Conservation (phyloP, 352 stramenopile species). For the Phytophthora citricola region DNA sequence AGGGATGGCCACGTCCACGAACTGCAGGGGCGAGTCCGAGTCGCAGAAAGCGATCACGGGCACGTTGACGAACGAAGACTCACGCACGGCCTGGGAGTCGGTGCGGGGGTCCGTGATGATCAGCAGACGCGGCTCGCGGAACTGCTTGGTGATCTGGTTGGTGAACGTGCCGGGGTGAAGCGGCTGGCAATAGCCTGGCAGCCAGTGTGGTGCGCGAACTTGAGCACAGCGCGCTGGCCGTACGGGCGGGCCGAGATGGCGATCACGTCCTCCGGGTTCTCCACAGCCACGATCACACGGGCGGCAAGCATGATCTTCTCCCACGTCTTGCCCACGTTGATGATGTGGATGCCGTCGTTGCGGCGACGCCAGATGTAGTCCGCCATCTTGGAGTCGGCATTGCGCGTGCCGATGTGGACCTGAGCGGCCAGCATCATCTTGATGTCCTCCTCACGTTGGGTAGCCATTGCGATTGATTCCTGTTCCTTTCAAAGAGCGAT, state of each 20-base stretch:
- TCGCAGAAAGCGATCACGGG: slow-evolving; percentile 99
- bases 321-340: slow-evolving; percentile 99
- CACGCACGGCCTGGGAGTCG: slow-evolving; percentile 97
- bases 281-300: slow-evolving; percentile 99
- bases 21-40: slow-evolving; percentile 99
- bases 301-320: slow-evolving; percentile 99
- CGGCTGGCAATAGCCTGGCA: slow-evolving; percentile 97
- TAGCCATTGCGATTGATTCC: slow-evolving; percentile 76
- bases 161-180: slow-evolving; percentile 99
- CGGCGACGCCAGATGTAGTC: slow-evolving; percentile 99
- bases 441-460: slow-evolving; percentile 98
- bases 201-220: slow-evolving; percentile 99
- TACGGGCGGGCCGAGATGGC: slow-evolving; percentile 99
- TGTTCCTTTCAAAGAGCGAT: slow-evolving; percentile 57
- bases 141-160: slow-evolving; percentile 99
- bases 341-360: slow-evolving; percentile 99
- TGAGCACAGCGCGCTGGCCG: slow-evolving; percentile 99
- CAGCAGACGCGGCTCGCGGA: slow-evolving; percentile 98
- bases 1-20: slow-evolving; percentile 99
- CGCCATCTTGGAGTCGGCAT: slow-evolving; percentile 98
- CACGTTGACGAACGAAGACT: slow-evolving; percentile 99
- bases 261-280: slow-evolving; percentile 99
- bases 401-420: slow-evolving; percentile 99
- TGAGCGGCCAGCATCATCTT: slow-evolving; percentile 99
- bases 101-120: slow-evolving; percentile 99